Conservation (phyloP, 2,329 filamentous ascomycete genomes). For the Hypoxylon sp. region DNA sequence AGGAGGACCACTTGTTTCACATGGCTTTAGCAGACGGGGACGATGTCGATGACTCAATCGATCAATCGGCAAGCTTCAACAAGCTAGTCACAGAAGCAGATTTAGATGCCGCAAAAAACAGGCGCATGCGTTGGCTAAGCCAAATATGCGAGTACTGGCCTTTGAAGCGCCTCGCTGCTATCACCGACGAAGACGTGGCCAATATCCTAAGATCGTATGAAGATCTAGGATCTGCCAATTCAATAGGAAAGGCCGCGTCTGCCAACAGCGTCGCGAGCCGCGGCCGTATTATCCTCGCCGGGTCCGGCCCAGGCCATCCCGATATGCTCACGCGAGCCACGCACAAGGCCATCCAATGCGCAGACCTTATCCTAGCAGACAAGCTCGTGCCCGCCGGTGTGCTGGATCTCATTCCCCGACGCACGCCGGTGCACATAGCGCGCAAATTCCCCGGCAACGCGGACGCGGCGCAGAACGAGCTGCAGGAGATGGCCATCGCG, state of each 20-base stretch:
- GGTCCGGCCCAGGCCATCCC: slow-evolving; percentile 92
- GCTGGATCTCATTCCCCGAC: slow-evolving; percentile 88
- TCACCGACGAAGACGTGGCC: slow-evolving; percentile 85
- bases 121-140: slow-evolving; percentile 91
- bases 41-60: slow-evolving; percentile 71
- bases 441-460: slow-evolving; percentile 98
- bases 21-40: slow-evolving; percentile 57
- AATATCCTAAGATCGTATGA: slow-evolving; percentile 81
- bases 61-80: slow-evolving; percentile 88
- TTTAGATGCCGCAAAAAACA: slow-evolving; percentile 78
- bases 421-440: slow-evolving; percentile 90
- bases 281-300: slow-evolving; percentile 88
- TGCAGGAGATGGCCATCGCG: slow-evolving; percentile 82
- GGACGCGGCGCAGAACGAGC: slow-evolving; percentile 91
- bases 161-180: slow-evolving; percentile 81
- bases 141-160: slow-evolving; percentile 99
- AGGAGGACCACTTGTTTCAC: slow-evolving; percentile 73
- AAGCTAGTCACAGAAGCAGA: slow-evolving; percentile 82
- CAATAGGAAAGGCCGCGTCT: slow-evolving; percentile 40
- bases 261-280: slow-evolving; percentile 43
- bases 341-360: slow-evolving; percentile 79
- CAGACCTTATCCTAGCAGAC: slow-evolving; percentile 86
- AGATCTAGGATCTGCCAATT: slow-evolving; percentile 37
- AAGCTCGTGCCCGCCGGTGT: slow-evolving; percentile 89
- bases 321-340: slow-evolving; percentile 90